Base-by-base conservation (phyloP, 2,329 filamentous ascomycete genomes). In the Graphilbum ipis-grandicollis region DNA sequence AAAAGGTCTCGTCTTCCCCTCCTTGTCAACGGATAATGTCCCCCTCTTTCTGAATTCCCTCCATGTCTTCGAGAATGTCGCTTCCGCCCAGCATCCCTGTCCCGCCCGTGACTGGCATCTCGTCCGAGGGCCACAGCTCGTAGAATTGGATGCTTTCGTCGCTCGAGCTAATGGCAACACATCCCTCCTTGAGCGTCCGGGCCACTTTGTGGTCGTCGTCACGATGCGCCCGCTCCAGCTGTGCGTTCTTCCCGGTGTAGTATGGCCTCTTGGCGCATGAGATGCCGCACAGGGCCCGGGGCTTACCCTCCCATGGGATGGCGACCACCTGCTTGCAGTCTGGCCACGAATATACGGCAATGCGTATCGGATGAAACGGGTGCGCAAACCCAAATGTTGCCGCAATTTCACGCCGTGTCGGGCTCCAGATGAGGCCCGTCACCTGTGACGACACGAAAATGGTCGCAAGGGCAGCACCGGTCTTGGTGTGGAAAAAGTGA, bases 261-360 rank as follows among this genome's bases (percentile, higher is more conserved):
- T 90, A 93, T 2, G 79, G 65, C 40, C 43, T 35, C 36, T 47
- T 46, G 19, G 45, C 31, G 54, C 90, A 96, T 1, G 80, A 65
- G 34, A 96, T 76, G n/a, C 84, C 88, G 56, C 79, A 93, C 22
- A 98, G 58, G 9, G 86, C 88, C 28, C 84, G 68, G 52, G 81
- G 71, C 41, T 83, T 75, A 25, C 76, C 72, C 35, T 74, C 75
- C 88, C 75, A 96, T 1, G 85, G 81, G 39, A 96, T 79, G 14
- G 79, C 77, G 10, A 83, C 79, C 2, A 94, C 71, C 51, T 90
- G 82, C 44, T 74, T 72, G 56, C 90, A 96, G 38, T 81, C 79
- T 0, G 90, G 90, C 90, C 90, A 96, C 33, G 79, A 79, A 56
- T 94, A 98, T 9, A 96, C 78, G 2, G 85, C 90, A 44, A 98